Evolutionary conservation across 2,329 filamentous ascomycete species (phyloP).

Genomic region (Fusarium transvaalense): DNA sequence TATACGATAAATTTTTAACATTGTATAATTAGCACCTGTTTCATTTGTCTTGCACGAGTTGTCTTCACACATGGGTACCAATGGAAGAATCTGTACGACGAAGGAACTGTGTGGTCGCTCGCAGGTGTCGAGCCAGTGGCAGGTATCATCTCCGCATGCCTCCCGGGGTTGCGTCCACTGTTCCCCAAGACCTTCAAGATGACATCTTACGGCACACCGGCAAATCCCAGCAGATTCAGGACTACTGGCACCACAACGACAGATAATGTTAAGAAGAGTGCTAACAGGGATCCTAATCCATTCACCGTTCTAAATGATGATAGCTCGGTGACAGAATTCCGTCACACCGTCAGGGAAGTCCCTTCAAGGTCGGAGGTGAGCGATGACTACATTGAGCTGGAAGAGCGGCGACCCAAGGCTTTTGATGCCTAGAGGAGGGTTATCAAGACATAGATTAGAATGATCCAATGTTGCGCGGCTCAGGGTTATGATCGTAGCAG

Average conservation of each 20-base stretch:
- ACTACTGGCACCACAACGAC: constrained; percentile 2
- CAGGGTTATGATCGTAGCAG: background rate
- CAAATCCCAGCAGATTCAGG: constrained; percentile 13
- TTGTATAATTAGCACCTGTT: background rate
- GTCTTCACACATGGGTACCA: constrained; percentile 14
- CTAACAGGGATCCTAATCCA: constrained; percentile 6
- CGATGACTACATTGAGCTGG: constrained; percentile 14
- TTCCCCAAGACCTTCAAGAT: constrained; percentile 24
- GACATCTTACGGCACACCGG: constrained; percentile 7
- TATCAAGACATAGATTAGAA: too few species aligned
- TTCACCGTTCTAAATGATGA: constrained; percentile 11
- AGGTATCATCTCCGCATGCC: constrained; percentile 10
- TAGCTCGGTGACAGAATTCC: constrained; percentile 15
- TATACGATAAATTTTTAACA: fast-evolving
- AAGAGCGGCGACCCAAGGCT: constrained; percentile 12
- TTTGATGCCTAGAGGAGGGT: background rate
- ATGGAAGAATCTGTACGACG: constrained; percentile 19
- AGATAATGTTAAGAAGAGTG: constrained; percentile 3
- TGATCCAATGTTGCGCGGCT: background rate
- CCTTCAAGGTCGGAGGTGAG: constrained; percentile 10
- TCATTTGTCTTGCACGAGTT: background rate
- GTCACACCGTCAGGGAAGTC: constrained; percentile 9
- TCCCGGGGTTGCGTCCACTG: constrained; percentile 12
- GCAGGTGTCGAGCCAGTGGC: constrained; percentile 19
- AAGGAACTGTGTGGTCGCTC: constrained; percentile 8